Base-by-base conservation (phyloP, 2,329 filamentous ascomycete genomes). In the Colletotrichum brevisporum region DNA sequence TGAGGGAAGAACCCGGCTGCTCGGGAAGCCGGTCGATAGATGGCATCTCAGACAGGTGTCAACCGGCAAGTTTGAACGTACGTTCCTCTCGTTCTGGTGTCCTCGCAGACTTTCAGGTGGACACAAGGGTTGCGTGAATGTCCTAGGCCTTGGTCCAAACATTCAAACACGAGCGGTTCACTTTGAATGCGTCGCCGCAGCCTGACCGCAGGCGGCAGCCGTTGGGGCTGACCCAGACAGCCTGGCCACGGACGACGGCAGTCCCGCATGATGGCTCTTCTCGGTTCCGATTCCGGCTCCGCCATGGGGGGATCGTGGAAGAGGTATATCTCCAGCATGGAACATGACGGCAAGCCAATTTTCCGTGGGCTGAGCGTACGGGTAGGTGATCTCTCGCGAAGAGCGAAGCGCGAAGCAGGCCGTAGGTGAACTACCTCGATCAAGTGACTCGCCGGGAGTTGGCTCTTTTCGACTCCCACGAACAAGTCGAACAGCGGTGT, bases 21-120 rank as follows among this genome's bases (percentile, higher is more conserved):
- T 45, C 51, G 55, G 45, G 21, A 52, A 61, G 54, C 56, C 51
- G 51, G 56, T 57, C 51, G 67, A 61, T 52, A 5, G 45, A 69
- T 52, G 56, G 39, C 55, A 67, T 18, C 47, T 69, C 52, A 53
- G 55, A 67, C 67, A 69, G 55, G 51, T 69, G 51, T 60, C 62
- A 66, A 43, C 24, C 41, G 26, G 39, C 18, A 24, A 15, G 43
- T 58, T 13, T 48, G 27, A 36, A 36, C 18, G 54, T 54, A 48
- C 26, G 66, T 67, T 43, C 24, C 13, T 9, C 18, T 47, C 18
- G n/a, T 52, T 43, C 41, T 13, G 56, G 39, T 16, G 62, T 21
- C 63, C 45, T 43, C 16, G 54, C 24, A 43, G 43, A 10, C 31
- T 51, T 21, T 24, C 43, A 21, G 58, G 31, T 54, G 27, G 50